Evolutionary conservation across 805 yeast genomes (phyloP), one percentile per base, ranked within the genome.

Genomic region (Spathaspora girioi): DNA sequence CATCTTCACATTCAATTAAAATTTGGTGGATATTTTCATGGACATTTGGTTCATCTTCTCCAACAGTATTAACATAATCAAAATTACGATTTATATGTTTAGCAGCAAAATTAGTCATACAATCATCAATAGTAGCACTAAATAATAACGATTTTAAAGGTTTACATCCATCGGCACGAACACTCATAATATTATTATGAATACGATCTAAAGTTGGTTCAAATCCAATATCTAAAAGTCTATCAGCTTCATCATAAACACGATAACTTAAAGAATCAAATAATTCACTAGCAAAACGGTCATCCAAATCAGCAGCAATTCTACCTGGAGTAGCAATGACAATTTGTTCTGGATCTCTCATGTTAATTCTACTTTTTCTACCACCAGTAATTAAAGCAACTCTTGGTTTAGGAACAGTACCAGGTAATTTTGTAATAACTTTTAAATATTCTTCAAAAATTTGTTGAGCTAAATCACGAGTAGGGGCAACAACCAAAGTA

Each of bases 261-360:
- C 88, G 76, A 60, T 84, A 81, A 53, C 78, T 78, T 50, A 92
- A 73, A 49, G 73, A 67, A 40, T 67, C 64, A 65, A 90, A 84
- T 40, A 77, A 69, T 19, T 68, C 67, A 17, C 81, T 76, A 53
- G 60, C 52, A 27, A 67, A 70, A 20, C 75, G 78, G 51, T 77
- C 77, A 38, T 69, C 62, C 45, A 89, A 65, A 54, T 84, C 72
- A 59, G 85, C 96, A 50, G 77, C 64, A 51, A 91, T 76, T 69
- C 97, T 81, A 57, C 97, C 97, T 1, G 97, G 97, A 5, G 97
- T 91, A 20, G 89, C 94, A 51, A 90, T 87, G 43, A 89, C 79
- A 58, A 91, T 81, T 35, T 84, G 80, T 6, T 90, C 83, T 18
- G 68, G 71, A 23, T 50, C 45, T 46, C 48, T 58, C 11, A 43